Conservation (phyloP, 1,284 basidiomycete species). For the Porogramme epimiltina region DNA sequence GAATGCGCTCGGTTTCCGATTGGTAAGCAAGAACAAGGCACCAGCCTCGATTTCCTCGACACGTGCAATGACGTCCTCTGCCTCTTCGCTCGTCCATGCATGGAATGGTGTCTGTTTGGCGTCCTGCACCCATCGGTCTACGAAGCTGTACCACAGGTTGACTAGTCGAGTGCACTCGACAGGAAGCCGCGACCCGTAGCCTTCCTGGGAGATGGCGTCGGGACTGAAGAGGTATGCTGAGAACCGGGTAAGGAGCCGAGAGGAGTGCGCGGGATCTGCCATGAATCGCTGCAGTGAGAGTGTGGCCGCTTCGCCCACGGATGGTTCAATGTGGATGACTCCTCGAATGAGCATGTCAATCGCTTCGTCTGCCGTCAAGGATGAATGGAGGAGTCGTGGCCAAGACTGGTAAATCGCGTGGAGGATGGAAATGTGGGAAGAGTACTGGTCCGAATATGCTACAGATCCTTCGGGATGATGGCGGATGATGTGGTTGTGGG, state of each 20-base stretch:
- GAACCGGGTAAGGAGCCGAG: conserved; percentile 70
- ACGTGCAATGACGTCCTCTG: conserved; percentile 39
- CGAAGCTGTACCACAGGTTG: conserved; percentile 74
- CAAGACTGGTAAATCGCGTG: conserved; percentile 84
- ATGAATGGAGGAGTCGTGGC: conserved; percentile 76
- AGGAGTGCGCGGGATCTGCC: conserved; percentile 57
- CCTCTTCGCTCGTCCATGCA: conserved; percentile 45
- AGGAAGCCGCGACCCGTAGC: conserved; percentile 60
- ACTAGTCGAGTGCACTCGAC: conserved; percentile 69
- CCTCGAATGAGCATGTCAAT: conserved; percentile 84
- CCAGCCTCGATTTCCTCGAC: conserved; percentile 71
- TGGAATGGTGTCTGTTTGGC: conserved; percentile 41
- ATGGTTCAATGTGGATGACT: conserved; percentile 83
- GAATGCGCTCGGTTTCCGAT: conserved; percentile 52
- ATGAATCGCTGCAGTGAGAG: conserved; percentile 77
- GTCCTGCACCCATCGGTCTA: conserved; percentile 68
- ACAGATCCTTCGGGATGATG: conserved; percentile 73
- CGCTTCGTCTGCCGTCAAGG: conserved; percentile 59
- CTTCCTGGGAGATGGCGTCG: conserved; percentile 66
- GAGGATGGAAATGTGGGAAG: conserved; percentile 74
- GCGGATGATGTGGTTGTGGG: conserved; percentile 62
- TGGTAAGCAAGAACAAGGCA: conserved; percentile 80
- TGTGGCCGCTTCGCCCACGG: conserved; percentile 69
- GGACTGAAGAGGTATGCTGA: conserved; percentile 82
- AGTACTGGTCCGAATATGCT: conserved; percentile 68